These are phyloP conservation scores for Phaffomyces thermotolerans DNA, from an alignment of 805 yeast genomes.

Conservation along the genomic window DNA sequence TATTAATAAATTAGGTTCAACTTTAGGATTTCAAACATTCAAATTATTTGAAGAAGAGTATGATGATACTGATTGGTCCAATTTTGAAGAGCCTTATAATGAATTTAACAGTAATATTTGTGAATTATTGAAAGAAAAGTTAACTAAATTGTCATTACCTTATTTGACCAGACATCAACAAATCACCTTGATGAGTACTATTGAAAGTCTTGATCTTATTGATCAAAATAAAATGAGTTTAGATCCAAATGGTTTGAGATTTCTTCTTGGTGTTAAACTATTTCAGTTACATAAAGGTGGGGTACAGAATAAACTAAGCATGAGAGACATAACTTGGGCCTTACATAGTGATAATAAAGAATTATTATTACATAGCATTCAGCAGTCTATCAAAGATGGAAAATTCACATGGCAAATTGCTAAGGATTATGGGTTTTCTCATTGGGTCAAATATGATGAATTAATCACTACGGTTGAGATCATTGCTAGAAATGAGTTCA, in stretches of 20 bases:
- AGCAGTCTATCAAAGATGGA: constrained; percentile 32
- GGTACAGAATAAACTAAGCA: constrained; percentile 47
- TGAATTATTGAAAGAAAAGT: constrained; percentile 45
- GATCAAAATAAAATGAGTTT: constrained; percentile 30
- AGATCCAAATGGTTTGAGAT: constrained; percentile 57
- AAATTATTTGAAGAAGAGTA: constrained; percentile 22
- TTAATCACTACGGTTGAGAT: constrained; percentile 51
- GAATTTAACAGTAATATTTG: constrained; percentile 38
- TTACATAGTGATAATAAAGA: constrained; percentile 75
- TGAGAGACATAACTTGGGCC: constrained; percentile 87
- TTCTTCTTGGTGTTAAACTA: constrained; percentile 61
- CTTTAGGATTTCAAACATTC: constrained; percentile 21
- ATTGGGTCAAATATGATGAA: constrained; percentile 53
- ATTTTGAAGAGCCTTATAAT: constrained; percentile 31
- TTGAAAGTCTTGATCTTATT: constrained; percentile 56
- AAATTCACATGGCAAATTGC: constrained; percentile 56
- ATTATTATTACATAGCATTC: constrained; percentile 45
- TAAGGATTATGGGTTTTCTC: constrained; percentile 54
- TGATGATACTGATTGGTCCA: neutral
- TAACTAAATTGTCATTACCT: constrained; percentile 64
- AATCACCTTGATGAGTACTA: constrained; percentile 63
- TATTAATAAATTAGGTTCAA: constrained; percentile 21
- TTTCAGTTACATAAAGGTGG: constrained; percentile 47
- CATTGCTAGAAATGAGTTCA: constrained; percentile 68
- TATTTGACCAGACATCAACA: constrained; percentile 88